Conservation (phyloP, 352 stramenopile species). For the Phytophthora europaea region DNA sequence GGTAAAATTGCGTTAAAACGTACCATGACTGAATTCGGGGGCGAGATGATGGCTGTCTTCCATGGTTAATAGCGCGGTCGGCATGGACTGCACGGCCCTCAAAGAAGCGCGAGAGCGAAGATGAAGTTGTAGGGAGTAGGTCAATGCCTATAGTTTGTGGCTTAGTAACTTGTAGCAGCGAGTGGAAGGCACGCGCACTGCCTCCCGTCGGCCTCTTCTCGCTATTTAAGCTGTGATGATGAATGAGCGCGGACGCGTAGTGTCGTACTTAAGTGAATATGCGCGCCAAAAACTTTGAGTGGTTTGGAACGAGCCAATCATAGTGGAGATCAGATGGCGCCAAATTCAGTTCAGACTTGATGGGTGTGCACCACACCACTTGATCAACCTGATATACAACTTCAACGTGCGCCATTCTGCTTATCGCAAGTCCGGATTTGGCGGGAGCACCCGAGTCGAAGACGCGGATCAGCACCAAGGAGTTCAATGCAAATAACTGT, state of each 20-base stretch:
- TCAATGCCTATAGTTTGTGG: neutral
- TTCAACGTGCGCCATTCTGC: slow-evolving; percentile 13
- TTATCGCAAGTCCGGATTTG: too few relatives aligned
- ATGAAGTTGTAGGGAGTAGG: slow-evolving; percentile 8
- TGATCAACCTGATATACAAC: neutral
- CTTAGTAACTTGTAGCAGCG: slow-evolving; percentile 9
- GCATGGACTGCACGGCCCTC: slow-evolving; percentile 29
- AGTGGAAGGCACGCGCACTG: slow-evolving; percentile 1
- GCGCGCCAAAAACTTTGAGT: slow-evolving; percentile 44
- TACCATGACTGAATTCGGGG: slow-evolving; percentile 32
- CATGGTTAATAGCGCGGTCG: slow-evolving; percentile 37
- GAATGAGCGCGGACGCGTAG: neutral
- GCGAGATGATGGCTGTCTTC: slow-evolving; percentile 38
- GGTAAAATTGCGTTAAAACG: slow-evolving; percentile 10
- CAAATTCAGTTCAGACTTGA: slow-evolving; percentile 36
- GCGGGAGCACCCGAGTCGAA: too few relatives aligned
- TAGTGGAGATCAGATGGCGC: slow-evolving; percentile 23
- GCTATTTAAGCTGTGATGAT: slow-evolving; percentile 24
- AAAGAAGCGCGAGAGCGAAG: slow-evolving; percentile 3
- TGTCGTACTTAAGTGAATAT: slow-evolving; percentile 39
- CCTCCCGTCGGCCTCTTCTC: slow-evolving; percentile 15
- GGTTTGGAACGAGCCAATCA: slow-evolving; percentile 29
- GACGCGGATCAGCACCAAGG: neutral
- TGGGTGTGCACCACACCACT: slow-evolving; percentile 14
- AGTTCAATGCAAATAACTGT: neutral